Conservation (phyloP, 225 moss, liverwort and hornwort species). For the Ulota crispa region DNA sequence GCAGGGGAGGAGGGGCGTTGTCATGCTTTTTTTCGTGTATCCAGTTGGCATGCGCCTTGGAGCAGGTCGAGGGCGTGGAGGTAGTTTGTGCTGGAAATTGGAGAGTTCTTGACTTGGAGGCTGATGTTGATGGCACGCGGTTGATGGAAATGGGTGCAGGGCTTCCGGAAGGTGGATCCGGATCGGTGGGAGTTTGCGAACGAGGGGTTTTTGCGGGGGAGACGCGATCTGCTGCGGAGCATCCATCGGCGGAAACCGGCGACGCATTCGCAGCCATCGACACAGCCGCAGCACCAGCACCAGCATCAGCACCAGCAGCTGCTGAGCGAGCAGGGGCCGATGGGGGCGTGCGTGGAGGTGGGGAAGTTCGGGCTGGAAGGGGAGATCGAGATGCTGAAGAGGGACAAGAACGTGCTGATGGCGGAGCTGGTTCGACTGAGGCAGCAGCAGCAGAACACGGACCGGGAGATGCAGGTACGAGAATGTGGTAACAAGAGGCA, state of each 20-base stretch:
- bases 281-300: slow-evolving; percentile 19
- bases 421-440: slow-evolving; percentile 79
- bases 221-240: slow-evolving; percentile 65
- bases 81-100: background rate
- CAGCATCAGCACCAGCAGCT: slow-evolving; percentile 46
- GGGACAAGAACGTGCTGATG: slow-evolving; percentile 95
- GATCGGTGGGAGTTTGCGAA: slow-evolving; percentile 99
- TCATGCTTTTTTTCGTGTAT: background rate
- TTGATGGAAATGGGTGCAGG: slow-evolving; percentile 44
- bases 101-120: background rate
- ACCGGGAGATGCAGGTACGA: slow-evolving; percentile 64
- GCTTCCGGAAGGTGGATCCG: slow-evolving; percentile 98
- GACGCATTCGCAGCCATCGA: slow-evolving; percentile 60
- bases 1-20: background rate
- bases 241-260: slow-evolving; percentile 95
- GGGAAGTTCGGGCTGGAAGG: slow-evolving; percentile 96
- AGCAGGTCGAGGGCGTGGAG: too few species aligned
- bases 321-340: slow-evolving; percentile 32
- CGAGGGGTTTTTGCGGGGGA: slow-evolving; percentile 87
- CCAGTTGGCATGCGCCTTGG: background rate
- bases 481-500: background rate
- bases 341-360: slow-evolving; percentile 79
- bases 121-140: background rate
- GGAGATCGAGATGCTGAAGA: slow-evolving; percentile 79
- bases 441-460: slow-evolving; percentile 90